These are phyloP conservation scores for Solanum sejunctum DNA, from an alignment of 257 asterid genomes.

Conservation along the genomic window DNA sequence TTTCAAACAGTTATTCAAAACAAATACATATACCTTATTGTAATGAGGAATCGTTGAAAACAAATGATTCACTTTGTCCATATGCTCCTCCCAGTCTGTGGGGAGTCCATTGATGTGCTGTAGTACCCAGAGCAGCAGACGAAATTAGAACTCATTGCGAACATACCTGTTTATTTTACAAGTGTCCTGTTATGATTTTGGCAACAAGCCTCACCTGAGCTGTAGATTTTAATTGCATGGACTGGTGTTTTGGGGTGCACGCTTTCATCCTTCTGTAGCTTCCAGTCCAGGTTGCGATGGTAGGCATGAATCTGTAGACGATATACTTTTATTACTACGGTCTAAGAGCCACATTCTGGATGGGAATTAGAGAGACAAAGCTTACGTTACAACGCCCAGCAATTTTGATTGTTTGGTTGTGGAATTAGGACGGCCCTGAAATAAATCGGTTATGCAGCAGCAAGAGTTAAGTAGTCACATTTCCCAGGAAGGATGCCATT, in stretches of 20 bases:
- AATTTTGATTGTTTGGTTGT: slow-evolving; percentile 42
- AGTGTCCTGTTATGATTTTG: neutral
- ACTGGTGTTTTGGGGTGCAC: slow-evolving; percentile 81
- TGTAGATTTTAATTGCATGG: slow-evolving; percentile 77
- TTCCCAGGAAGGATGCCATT: neutral
- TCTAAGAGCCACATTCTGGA: neutral
- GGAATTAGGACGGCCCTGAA: slow-evolving; percentile 47
- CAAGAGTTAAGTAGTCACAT: neutral
- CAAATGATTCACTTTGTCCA: slow-evolving; percentile 61
- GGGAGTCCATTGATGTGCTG: slow-evolving; percentile 82
- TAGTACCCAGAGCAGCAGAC: slow-evolving; percentile 3
- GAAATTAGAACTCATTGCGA: neutral
- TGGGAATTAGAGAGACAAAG: neutral
- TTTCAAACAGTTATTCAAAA: neutral
- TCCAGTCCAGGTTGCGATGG: slow-evolving; percentile 78
- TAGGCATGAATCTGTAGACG: slow-evolving; percentile 45
- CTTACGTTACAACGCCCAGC: slow-evolving; percentile 66
- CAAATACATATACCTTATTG: slow-evolving; percentile 37
- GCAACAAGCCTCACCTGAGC: slow-evolving; percentile 40
- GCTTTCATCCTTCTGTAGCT: slow-evolving; percentile 76
- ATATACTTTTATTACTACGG: neutral
- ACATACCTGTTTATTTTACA: neutral
- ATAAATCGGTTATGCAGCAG: neutral
- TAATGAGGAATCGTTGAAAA: slow-evolving; percentile 68
- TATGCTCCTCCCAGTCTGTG: slow-evolving; percentile 53